A percentile compares a stretch with the other conserved stretches of the same genome.
These are phyloP conservation scores for Diaporthe caulivora DNA, from an alignment of 2,329 filamentous ascomycete genomes.

Conservation along the genomic window DNA sequence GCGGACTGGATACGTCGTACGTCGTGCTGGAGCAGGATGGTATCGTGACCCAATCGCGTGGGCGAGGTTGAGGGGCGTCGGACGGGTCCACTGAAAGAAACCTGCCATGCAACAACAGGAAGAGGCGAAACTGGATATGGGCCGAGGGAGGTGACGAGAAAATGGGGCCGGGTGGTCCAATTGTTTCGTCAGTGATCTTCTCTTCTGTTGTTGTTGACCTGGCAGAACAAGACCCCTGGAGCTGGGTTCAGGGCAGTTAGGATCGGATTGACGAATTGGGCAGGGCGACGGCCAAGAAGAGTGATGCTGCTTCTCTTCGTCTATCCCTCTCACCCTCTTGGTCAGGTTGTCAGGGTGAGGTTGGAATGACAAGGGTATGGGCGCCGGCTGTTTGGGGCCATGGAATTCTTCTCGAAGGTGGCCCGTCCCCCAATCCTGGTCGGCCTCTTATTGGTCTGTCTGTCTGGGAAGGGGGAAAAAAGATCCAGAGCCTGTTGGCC, in stretches of 20 bases:
- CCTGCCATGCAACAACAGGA: neutral
- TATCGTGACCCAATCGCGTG: neutral
- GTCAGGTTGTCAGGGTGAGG: too few species aligned
- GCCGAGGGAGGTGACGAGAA: neutral
- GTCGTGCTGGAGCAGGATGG: neutral
- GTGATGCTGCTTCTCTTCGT: neutral
- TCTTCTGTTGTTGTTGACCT: slow-evolving; percentile 19
- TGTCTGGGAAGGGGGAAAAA: neutral
- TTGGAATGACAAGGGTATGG: neutral
- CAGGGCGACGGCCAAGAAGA: slow-evolving; percentile 4
- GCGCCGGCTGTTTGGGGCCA: slow-evolving; percentile 21
- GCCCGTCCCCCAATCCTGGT: neutral
- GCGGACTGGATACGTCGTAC: neutral
- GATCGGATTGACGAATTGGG: neutral
- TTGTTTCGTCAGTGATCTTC: slow-evolving; percentile 26
- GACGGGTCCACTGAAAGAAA: neutral
- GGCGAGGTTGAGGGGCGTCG: neutral
- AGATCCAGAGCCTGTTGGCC: neutral
- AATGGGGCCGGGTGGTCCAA: slow-evolving; percentile 15
- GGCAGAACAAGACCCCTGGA: neutral
- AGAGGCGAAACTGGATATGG: slow-evolving; percentile 3
- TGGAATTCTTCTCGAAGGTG: slow-evolving; percentile 35
- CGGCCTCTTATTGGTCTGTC: neutral
- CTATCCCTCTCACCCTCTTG: too few species aligned
- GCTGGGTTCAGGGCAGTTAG: too few species aligned